A percentile compares a stretch with the other conserved stretches of the same genome.
These are phyloP conservation scores for Nepenthes mirabilis DNA, from an alignment of 148 eudicot genomes.

Conservation along the genomic window DNA sequence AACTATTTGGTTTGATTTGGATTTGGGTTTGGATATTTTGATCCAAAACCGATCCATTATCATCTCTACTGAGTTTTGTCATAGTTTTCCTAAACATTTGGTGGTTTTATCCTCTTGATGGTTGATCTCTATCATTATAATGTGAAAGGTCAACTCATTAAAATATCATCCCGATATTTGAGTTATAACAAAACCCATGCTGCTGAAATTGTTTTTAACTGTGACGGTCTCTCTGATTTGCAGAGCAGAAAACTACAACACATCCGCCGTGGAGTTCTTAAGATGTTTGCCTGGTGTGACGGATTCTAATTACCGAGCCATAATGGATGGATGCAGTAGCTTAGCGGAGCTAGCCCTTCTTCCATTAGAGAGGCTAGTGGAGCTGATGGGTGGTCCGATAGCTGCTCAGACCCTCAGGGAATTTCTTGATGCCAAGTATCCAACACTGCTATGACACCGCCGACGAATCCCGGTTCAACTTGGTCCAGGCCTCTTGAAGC, in stretches of 20 bases:
- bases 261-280: conserved; percentile 86
- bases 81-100: too few species aligned
- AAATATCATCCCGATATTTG: too few species aligned
- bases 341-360: conserved; percentile 79
- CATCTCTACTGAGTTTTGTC: too few species aligned
- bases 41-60: too few species aligned
- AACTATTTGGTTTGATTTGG: too few species aligned
- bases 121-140: too few species aligned
- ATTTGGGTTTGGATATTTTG: too few species aligned
- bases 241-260: conserved; percentile 98
- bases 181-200: too few species aligned
- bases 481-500: too few species aligned
- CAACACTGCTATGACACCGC: conserved; percentile 45
- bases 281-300: conserved; percentile 96
- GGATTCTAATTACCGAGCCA: conserved; percentile 81
- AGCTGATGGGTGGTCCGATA: conserved; percentile 90
- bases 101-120: too few species aligned
- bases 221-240: neutral
- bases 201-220: neutral
- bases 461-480: neutral
- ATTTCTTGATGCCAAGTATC: conserved; percentile 97
- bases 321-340: conserved; percentile 75
- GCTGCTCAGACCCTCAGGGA: conserved; percentile 81
- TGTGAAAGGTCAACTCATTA: too few species aligned
- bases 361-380: conserved; percentile 69